Evolutionary conservation across 306 rosid genomes (phyloP), one percentile per base, ranked within the genome.

Genomic region (Sesbania bispinosa): DNA sequence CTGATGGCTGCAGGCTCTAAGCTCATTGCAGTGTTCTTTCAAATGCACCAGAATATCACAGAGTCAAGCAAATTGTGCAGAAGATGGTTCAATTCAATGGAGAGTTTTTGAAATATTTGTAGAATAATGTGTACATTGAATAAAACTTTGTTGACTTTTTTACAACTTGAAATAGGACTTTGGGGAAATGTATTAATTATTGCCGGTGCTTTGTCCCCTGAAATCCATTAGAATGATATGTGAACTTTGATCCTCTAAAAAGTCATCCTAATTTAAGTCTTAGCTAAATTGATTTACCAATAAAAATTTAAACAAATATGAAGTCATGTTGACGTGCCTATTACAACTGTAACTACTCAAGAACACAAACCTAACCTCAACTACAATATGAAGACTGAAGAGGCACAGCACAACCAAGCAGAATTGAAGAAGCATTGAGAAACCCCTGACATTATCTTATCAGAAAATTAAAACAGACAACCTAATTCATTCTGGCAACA

Each of bases 71-170:
- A 69, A 19, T 14, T 36, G n/a, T 60, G 55, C 2, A 36, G 45
- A 10, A 20, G 20, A 23, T 48, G 13, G 53, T 20, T 35, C 6
- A 18, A 38, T 20, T 35, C 6, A 18, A 38, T 38, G 38, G 36
- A 64, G 15, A 42, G 7, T 14, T 62, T 51, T 29, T 67, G 54
- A 59, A 47, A 33, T 29, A 20, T 14, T 41, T 36, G 69, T 0
- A 24, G 46, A 67, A 67, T 46, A 67, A 77, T 61, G 60, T 61
- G 26, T 32, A 57, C 62, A 45, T 35, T 45, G 48, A 55, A 64
- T 35, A 51, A 42, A 72, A 46, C 63, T 71, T 33, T 42, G 20
- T 32, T 63, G 55, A 42, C 58, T 71, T 53, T 66, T 33, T 58
- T 33, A 35, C 69, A 76, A 58, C 24, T 32, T 52, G 67, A 21